A percentile compares a stretch with the other conserved stretches of the same genome.
These are phyloP conservation scores for Arxiozyma slooffiae DNA, from an alignment of 1,139 yeast species.

Conservation along the genomic window DNA sequence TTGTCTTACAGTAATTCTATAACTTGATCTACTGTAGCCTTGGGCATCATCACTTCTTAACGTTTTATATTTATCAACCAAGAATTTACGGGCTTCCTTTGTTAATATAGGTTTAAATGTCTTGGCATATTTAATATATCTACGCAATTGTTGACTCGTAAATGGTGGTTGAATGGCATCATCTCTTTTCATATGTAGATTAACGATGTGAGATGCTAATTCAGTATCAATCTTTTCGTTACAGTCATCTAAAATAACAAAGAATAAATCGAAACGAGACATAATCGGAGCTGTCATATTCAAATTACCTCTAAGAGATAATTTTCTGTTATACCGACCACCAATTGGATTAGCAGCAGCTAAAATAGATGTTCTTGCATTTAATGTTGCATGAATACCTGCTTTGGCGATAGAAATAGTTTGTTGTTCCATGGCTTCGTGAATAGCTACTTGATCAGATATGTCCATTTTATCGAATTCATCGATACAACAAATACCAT, in stretches of 20 bases:
- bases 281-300: conserved; percentile 99
- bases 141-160: conserved; percentile 75
- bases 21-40: conserved; percentile 66
- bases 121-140: conserved; percentile 86
- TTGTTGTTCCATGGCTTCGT: conserved; percentile 99
- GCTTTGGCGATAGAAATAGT: conserved; percentile 97
- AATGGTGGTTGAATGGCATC: conserved; percentile 86
- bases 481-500: conserved; percentile 97
- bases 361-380: conserved; percentile 88
- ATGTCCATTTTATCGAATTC: conserved; percentile 98
- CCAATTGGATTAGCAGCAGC: conserved; percentile 98
- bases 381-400: conserved; percentile 93
- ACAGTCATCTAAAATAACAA: conserved; percentile 90
- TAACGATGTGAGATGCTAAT: conserved; percentile 86
- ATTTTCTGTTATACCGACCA: conserved; percentile 84
- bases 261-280: conserved; percentile 95
- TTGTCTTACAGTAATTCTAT: conserved; percentile 94
- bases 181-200: conserved; percentile 84
- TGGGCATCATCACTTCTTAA: conserved; percentile 87
- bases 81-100: conserved; percentile 64
- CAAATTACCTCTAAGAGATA: conserved; percentile 75
- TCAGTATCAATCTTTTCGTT: conserved; percentile 85
- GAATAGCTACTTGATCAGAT: conserved; percentile 94
- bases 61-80: conserved; percentile 77
- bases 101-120: conserved; percentile 89